phyloP scores from a whole-genome alignment of 2,329 filamentous ascomycete species.

The Akanthomyces uredinophilus region DNA sequence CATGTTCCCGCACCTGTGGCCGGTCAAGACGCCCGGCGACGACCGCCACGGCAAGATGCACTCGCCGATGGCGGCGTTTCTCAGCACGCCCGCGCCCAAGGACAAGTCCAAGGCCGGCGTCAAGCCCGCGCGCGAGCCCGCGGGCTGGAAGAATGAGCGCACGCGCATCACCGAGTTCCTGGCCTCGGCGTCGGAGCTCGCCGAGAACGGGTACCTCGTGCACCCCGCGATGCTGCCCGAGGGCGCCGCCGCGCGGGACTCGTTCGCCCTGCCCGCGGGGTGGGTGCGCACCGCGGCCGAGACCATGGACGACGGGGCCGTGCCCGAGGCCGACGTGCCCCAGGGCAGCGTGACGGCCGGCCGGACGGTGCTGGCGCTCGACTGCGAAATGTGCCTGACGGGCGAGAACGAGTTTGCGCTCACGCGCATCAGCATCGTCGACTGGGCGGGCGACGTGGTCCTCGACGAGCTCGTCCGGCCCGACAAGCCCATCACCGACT shows the following conservation, averaged over 20 bases:
- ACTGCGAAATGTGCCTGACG: conserved; percentile 97
- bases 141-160: conserved; percentile 66
- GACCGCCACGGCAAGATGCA: conserved; percentile 74
- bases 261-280: conserved; percentile 56
- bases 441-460: conserved; percentile 77
- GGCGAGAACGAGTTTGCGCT: conserved; percentile 74
- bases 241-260: conserved; percentile 38
- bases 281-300: conserved; percentile 79
- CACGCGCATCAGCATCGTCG: conserved; percentile 79
- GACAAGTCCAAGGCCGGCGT: conserved; percentile 56
- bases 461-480: conserved; percentile 93
- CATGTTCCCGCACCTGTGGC: conserved; percentile 87
- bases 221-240: conserved; percentile 71
- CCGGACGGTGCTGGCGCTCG: conserved; percentile 71
- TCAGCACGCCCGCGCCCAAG: conserved; percentile 68
- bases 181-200: conserved; percentile 64
- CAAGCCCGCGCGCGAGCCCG: conserved; percentile 57
- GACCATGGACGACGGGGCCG: conserved; percentile 59
- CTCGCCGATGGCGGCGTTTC: conserved; percentile 80
- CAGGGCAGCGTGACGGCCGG: conserved; percentile 80
- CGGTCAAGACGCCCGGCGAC: conserved; percentile 81
- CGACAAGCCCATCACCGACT: conserved; percentile 80
- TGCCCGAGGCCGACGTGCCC: conserved; percentile 67
- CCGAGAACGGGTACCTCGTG: conserved; percentile 76
- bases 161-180: conserved; percentile 81